A percentile compares a stretch with the other conserved stretches of the same genome.
Evolutionary conservation across 2,329 filamentous ascomycete species (phyloP).

Genomic region (Sporothrix sp.): DNA sequence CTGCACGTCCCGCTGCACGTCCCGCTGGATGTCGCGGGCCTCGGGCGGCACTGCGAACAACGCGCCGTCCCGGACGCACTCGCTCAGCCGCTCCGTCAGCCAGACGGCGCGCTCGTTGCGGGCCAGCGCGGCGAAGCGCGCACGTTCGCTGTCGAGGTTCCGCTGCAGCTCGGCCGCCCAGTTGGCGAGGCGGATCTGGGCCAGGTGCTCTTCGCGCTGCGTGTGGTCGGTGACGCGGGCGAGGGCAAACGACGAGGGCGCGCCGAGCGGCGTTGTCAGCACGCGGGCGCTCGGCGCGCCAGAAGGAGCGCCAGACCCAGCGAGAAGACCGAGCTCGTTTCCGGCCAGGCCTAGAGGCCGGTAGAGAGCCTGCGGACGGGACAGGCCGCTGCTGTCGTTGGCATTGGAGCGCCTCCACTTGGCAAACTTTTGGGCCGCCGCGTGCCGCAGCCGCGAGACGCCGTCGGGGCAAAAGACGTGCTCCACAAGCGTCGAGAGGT

Average conservation of each 20-base stretch:
- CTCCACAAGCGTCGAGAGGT: constrained; percentile 59
- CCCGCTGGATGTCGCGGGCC: constrained; percentile 7
- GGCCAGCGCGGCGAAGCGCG: constrained; percentile 53
- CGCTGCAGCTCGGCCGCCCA: constrained; percentile 77
- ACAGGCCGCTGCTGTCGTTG: constrained; percentile 12
- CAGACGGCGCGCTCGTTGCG: constrained; percentile 56
- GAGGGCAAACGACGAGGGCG: constrained; percentile 44
- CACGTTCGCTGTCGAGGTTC: constrained; percentile 63
- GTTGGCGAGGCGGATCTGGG: constrained; percentile 58
- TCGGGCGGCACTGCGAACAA: constrained; percentile 37
- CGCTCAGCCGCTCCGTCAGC: constrained; percentile 56
- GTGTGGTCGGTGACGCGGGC: constrained; percentile 44
- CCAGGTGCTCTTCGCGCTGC: constrained; percentile 26
- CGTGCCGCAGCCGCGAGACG: constrained; percentile 70
- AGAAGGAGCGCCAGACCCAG: background rate
- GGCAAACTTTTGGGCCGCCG: constrained; percentile 71
- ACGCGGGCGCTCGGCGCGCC: constrained; percentile 15
- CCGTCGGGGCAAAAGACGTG: constrained; percentile 70
- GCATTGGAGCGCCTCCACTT: constrained; percentile 45
- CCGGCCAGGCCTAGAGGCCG: constrained; percentile 1
- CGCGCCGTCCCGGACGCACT: constrained; percentile 57
- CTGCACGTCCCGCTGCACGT: background rate
- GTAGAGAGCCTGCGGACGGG: constrained; percentile 18
- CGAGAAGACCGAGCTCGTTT: background rate
- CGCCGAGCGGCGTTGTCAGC: constrained; percentile 19